Conservation (phyloP, 176 grass and related monocot genomes). For the Zizania latifolia region DNA sequence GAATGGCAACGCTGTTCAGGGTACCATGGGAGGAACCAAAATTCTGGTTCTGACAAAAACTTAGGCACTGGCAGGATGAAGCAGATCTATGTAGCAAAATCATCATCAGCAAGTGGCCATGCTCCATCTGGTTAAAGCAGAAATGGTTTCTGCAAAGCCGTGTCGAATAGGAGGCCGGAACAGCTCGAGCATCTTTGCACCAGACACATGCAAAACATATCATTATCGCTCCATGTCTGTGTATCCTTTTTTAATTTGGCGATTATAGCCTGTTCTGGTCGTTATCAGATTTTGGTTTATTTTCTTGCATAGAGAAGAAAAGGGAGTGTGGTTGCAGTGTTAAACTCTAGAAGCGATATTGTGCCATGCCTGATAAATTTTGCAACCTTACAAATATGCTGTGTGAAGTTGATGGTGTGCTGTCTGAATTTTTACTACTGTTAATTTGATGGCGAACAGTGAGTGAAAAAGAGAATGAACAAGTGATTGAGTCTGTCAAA, state of each 20-base stretch:
- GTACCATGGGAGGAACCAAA: slow-evolving; percentile 51
- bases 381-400: slow-evolving; percentile 18
- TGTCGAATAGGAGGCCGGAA: neutral
- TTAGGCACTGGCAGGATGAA: slow-evolving; percentile 71
- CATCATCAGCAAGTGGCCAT: slow-evolving; percentile 33
- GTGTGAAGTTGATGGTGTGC: slow-evolving; percentile 13
- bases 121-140: slow-evolving; percentile 35
- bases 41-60: slow-evolving; percentile 56
- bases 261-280: slow-evolving; percentile 17
- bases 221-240: slow-evolving; percentile 10
- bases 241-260: slow-evolving; percentile 15
- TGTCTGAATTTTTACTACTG: slow-evolving; percentile 20
- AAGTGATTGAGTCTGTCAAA: too few relatives aligned
- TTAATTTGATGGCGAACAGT: too few relatives aligned
- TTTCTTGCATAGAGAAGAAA: slow-evolving; percentile 37
- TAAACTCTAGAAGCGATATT: neutral
- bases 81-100: slow-evolving; percentile 90
- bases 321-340: slow-evolving; percentile 12
- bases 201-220: slow-evolving; percentile 18
- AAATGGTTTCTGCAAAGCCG: neutral
- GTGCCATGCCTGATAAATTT: slow-evolving; percentile 26
- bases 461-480: too few relatives aligned
- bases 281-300: slow-evolving; percentile 29
- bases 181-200: neutral
- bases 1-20: slow-evolving; percentile 71